Conservation (phyloP, 208 protist species). For the Strigomonas culicis region DNA sequence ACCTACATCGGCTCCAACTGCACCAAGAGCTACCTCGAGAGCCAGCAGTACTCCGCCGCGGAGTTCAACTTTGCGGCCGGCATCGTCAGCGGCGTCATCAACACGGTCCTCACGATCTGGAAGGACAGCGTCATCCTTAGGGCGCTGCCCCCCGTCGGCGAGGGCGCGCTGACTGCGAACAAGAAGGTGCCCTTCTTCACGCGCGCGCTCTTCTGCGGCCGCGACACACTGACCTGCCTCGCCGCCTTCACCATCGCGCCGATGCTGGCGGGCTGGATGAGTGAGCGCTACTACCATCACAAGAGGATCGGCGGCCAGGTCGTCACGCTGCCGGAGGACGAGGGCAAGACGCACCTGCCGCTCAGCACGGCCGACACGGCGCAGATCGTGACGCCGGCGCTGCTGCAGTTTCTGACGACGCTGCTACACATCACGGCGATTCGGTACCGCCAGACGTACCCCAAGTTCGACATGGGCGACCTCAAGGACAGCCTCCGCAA, state of each 20-base stretch:
- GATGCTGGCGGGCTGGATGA: constrained; percentile 65
- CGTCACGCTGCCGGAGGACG: constrained; percentile 40
- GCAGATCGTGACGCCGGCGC: constrained; percentile 70
- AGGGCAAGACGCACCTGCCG: constrained; percentile 52
- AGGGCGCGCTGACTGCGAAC: constrained; percentile 28
- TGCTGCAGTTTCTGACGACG: constrained; percentile 79
- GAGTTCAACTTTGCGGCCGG: constrained; percentile 58
- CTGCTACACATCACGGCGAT: constrained; percentile 84
- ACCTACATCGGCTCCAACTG: constrained; percentile 82
- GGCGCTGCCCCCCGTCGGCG: constrained; percentile 50
- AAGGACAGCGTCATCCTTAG: constrained; percentile 82
- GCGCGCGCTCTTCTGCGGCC: constrained; percentile 63
- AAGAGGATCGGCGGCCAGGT: constrained; percentile 26
- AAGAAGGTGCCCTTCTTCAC: constrained; percentile 80
- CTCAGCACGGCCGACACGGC: constrained; percentile 58
- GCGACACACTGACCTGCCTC: constrained; percentile 76
- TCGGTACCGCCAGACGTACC: constrained; percentile 85
- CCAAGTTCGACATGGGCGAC: constrained; percentile 62
- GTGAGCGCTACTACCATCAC: constrained; percentile 55
- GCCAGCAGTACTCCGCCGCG: constrained; percentile 39
- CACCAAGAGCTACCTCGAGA: constrained; percentile 78
- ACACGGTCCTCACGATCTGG: constrained; percentile 76
- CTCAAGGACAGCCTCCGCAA: constrained; percentile 43
- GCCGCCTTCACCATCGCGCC: constrained; percentile 80
- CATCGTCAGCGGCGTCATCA: constrained; percentile 60